Base-by-base conservation (phyloP, 192 early-diverging fungal species). In the Entomortierella beljakovae region DNA sequence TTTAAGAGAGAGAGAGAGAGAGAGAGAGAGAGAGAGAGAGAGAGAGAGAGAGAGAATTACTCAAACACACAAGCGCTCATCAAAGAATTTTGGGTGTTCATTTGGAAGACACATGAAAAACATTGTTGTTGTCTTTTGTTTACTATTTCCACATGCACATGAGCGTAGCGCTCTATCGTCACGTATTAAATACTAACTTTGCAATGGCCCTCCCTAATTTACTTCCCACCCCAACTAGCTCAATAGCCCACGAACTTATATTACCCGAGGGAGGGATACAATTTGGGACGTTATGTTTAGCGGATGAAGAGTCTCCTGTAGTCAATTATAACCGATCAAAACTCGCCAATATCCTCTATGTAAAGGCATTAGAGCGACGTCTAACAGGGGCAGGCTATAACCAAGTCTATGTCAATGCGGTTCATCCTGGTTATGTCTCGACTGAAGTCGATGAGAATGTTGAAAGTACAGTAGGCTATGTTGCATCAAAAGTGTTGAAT, bases 341-440 rank as follows among this genome's bases (percentile, higher is more conserved):
- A 80, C 70, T 89, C 65, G 80, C 86, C 54, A 89, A 87, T 46
- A 71, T 86, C 26, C 72, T 86, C 20, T 90, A 88, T 70, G 63
- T 82, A 0, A 80, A 70, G 20, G 73, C 83, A 25, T 75, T 92
- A 10, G 82, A 84, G 42, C 67, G 75, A 1, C 49, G 72, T 37
- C 37, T 82, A 2, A 54, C 59, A 15, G 72, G 56, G 4, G 60
- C 59, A 40, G 73, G 73, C 6, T 66, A 77, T 31, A 57, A 81
- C 34, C 50, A 61, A 18, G 67, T 81, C 25, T 83, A 81, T 52
- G 81, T 71, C 0, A 83, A 90, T 68, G 60, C 72, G 38, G 37
- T 87, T 4, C 81, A 89, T 63, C 89, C 89, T 34, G 88, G 88
- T 0, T 77, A 43, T 28, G 54, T 52, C 38, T 0, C 9, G 16